Base-by-base conservation (phyloP, 2,329 filamentous ascomycete species). In the Beauveria varroae region DNA sequence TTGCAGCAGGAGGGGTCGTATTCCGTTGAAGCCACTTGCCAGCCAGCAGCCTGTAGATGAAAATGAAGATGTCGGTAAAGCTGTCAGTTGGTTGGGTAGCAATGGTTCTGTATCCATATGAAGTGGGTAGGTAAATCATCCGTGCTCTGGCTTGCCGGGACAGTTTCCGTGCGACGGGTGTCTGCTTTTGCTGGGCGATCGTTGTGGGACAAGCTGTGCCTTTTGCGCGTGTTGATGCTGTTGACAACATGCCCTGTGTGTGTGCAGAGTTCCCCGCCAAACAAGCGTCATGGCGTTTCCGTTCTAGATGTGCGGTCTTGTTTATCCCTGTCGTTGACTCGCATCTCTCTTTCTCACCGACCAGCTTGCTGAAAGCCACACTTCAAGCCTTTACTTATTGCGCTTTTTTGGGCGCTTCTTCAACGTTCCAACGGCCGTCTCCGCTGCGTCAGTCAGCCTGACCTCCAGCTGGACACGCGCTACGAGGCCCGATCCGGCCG, bases 401-500 rank as follows among this genome's bases (percentile, higher is more conserved):
- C 34, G 12, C 34, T 16, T 16, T 16, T 37, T 37, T 37, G n/a
- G 20, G n/a, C n/a, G 22, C 28, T 37, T 58, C 22, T 34, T 50
- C 24, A 26, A 26, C 24, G 24, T 26, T 26, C 28, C 22, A 50
- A 16, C 55, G 26, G 30, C 55, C 30, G 22, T 41, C 44, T 28
- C 22, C 12, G 44, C 22, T 58, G 30, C 44, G 55, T 58, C 44
- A 57, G 55, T 58, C 30, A 57, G 54, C 43, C 54, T 46, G 53
- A 49, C 43, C 20, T 49, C 30, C 22, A 59, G 57, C 57, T 52
- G 46, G 57, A 34, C 57, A 59, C 47, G 57, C 57, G 57, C 57
- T 52, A 59, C 57, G 37, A 59, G 57, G 24, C 57, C 57, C 47
- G 37, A 59, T 59, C 57, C n/a, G 57, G 57, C 51, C 18, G 37